phyloP scores from a whole-genome alignment of 768 basidiomycete genomes.

The Amanita phalloides region DNA sequence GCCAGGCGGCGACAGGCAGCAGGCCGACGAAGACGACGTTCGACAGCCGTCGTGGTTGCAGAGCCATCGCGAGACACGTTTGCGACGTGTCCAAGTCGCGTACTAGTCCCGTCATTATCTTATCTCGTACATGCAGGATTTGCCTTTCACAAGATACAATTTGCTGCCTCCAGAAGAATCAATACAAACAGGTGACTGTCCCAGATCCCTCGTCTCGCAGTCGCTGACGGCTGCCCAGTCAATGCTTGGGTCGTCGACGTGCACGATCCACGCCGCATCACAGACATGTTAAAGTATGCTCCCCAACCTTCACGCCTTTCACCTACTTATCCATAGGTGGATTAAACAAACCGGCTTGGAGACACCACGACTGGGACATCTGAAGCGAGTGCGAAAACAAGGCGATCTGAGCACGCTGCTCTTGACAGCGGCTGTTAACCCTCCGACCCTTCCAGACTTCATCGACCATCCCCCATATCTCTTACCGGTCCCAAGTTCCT shows the following conservation, averaged over 20 bases:
- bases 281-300: constrained; percentile 51
- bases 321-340: constrained; percentile 39
- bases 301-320: background rate
- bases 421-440: constrained; percentile 26
- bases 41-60: constrained; percentile 33
- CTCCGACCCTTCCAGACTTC: constrained; percentile 41
- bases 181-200: constrained; percentile 32
- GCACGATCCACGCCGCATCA: constrained; percentile 46
- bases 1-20: constrained; percentile 62
- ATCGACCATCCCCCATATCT: constrained; percentile 41
- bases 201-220: background rate
- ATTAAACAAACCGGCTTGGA: constrained; percentile 54
- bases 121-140: constrained; percentile 20
- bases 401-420: constrained; percentile 40
- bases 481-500: constrained; percentile 49
- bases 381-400: constrained; percentile 66
- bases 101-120: background rate
- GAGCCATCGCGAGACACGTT: background rate
- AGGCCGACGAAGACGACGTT: constrained; percentile 43
- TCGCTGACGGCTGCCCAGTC: constrained; percentile 25
- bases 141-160: constrained; percentile 59
- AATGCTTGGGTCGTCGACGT: constrained; percentile 74
- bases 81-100: background rate
- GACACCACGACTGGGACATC: constrained; percentile 50
- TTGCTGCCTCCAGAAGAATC: constrained; percentile 49